Conservation (phyloP, 257 asterid genomes). For the Handroanthus guayacan region DNA sequence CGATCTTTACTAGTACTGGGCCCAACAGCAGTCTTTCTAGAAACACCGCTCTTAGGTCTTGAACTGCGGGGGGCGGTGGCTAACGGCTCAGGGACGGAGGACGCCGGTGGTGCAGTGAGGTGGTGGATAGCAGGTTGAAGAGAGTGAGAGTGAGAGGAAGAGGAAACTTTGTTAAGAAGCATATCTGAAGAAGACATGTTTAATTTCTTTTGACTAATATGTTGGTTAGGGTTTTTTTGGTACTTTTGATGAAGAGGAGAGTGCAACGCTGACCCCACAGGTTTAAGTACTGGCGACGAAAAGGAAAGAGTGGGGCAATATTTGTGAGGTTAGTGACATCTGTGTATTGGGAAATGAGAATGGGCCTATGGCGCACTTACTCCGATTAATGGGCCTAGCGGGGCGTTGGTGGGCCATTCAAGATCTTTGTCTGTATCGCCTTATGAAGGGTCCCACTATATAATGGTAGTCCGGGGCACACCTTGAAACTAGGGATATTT, state of each 20-base stretch:
- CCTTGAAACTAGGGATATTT: no score
- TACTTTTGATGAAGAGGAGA: constrained; percentile 31
- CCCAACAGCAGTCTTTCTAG: constrained; percentile 15
- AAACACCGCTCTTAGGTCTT: background rate
- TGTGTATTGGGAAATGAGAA: constrained; percentile 25
- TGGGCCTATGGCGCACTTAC: constrained; percentile 33
- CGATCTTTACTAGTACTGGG: constrained; percentile 57
- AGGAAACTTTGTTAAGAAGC: constrained; percentile 34
- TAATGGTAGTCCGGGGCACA: no score
- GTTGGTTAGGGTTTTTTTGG: constrained; percentile 42
- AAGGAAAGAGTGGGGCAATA: background rate
- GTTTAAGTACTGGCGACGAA: no score
- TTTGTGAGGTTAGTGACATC: background rate
- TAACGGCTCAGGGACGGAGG: constrained; percentile 21
- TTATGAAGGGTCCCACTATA: background rate
- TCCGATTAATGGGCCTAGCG: constrained; percentile 15
- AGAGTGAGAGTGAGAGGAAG: background rate
- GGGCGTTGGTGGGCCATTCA: constrained; percentile 32
- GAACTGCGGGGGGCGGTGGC: constrained; percentile 12
- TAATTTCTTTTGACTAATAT: constrained; percentile 7
- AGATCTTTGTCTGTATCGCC: constrained; percentile 22
- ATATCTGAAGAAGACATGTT: constrained; percentile 44
- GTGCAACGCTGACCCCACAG: constrained; percentile 38
- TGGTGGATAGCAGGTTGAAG: constrained; percentile 20
- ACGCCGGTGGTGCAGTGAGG: constrained; percentile 9